Base-by-base conservation (phyloP, 2,329 filamentous ascomycete genomes). In the Sclerotinia nivalis region DNA sequence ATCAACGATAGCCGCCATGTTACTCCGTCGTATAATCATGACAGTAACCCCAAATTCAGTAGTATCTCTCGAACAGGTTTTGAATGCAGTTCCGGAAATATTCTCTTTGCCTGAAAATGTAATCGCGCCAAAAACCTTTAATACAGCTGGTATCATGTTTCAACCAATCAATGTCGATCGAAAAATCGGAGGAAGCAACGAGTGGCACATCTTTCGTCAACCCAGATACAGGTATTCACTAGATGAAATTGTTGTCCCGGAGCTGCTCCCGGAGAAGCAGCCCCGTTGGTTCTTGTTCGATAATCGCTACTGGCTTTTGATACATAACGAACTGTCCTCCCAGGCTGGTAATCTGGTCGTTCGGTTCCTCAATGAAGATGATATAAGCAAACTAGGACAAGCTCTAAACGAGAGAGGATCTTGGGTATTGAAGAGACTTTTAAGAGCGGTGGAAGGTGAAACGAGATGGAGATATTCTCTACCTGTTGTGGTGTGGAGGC, bases 11-110 rank as follows among this genome's bases (percentile, higher is more conserved):
- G 82, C 83, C 62, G 79, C 82, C 12, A 76, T 81, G 3, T 77
- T 85, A 2, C 76, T 89, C 5, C 81, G 83, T 15, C 80, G 81
- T 28, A 78, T 88, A 50, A 79, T 84, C 6, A 81, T 82, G 60
- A 74, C 88, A 0, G 78, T 88, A 10, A 81, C 83, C 1, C 84
- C 86, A 0, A 76, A 79, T 20, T 80, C 82, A 34, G 78, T 80
- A 6, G 79, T 84, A n/a, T 74, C 80, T 0, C 71, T 85, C 0
- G 77, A 80, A 43, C 80, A 82, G 28, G 87, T 85, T 72, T 79
- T 80, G 0, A 71, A 77, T 22, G 61, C 76, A 15, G 61, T 50
- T 22, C 49, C 54, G 18, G n/a, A 45, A 13, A 56, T 71, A 7
- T 55, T 49, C 37, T 22, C 47, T 4, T 45, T 43, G 37, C 20